Conservation (phyloP, 2,329 filamentous ascomycete species). For the Rutstroemia sp. region DNA sequence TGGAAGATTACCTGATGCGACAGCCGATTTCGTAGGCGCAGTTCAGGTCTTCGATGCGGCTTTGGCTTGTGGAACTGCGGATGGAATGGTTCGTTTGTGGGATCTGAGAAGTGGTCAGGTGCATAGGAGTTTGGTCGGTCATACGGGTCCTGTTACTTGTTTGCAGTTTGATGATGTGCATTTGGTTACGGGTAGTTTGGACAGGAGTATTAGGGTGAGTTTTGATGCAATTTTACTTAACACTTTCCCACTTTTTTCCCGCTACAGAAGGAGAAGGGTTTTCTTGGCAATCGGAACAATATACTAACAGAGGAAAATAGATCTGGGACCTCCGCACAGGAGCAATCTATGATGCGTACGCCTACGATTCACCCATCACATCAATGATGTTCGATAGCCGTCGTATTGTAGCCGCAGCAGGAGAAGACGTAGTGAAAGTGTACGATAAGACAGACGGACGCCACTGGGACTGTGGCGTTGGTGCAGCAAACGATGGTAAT, state of each 20-base stretch:
- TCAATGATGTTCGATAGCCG: constrained; percentile 96
- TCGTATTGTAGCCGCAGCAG: constrained; percentile 81
- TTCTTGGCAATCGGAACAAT: no score
- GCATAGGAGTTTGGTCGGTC: constrained; percentile 90
- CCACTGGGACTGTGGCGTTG: constrained; percentile 94
- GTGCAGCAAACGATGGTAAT: constrained; percentile 47
- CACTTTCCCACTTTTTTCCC: no score
- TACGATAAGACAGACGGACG: constrained; percentile 95
- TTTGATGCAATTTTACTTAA: not conserved
- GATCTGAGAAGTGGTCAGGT: constrained; percentile 94
- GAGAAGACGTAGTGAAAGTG: constrained; percentile 91
- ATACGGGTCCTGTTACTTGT: constrained; percentile 89
- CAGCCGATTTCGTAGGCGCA: constrained; percentile 88
- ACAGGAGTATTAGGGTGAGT: constrained; percentile 89
- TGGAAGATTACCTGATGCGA: constrained; percentile 54
- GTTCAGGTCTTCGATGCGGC: constrained; percentile 95
- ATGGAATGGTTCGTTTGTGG: constrained; percentile 96
- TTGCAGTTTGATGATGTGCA: constrained; percentile 96
- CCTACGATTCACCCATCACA: constrained; percentile 85
- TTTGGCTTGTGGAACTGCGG: constrained; percentile 89
- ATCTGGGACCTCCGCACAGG: constrained; percentile 98
- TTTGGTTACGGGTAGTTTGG: constrained; percentile 84
- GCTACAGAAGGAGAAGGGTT: no score
- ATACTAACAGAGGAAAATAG: constrained; percentile 38
- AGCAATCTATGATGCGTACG: constrained; percentile 91